A percentile compares a stretch with the other conserved stretches of the same genome.
Evolutionary conservation across 1,284 basidiomycete genomes (phyloP).

Genomic region (Gomphus bonarii): DNA sequence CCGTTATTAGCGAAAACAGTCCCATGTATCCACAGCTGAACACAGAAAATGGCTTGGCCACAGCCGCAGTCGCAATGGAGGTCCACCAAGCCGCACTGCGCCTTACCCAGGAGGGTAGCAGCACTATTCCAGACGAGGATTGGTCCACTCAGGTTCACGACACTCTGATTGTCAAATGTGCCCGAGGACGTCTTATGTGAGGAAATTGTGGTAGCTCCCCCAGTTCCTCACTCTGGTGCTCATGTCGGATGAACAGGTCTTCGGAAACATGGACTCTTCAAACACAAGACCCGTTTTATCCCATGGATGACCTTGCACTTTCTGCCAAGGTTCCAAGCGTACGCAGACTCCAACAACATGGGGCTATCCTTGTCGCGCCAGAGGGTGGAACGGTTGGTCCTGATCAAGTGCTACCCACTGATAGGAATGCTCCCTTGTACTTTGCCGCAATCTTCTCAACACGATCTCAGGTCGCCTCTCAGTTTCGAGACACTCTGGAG

Average conservation of each 20-base stretch:
- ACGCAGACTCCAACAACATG: neutral
- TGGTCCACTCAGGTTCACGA: neutral
- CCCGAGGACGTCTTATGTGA: neutral
- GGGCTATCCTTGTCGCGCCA: neutral
- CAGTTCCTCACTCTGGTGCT: neutral
- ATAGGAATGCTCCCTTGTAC: neutral
- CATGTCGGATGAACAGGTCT: neutral
- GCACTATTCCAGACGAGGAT: neutral
- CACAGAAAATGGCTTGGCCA: neutral
- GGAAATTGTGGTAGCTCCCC: neutral
- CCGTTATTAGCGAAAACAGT: neutral
- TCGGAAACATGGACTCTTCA: neutral
- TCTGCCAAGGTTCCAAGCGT: neutral
- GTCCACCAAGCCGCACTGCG: neutral
- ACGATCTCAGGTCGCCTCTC: neutral
- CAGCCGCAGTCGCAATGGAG: neutral
- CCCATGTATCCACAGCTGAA: neutral
- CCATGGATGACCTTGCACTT: neutral
- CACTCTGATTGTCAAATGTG: neutral
- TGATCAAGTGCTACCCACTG: neutral
- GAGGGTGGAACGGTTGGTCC: neutral
- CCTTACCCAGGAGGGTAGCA: neutral
- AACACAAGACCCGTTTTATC: neutral
- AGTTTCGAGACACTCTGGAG: neutral
- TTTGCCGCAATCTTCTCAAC: conserved; percentile 1